phyloP scores from a whole-genome alignment of 2,329 filamentous ascomycete genomes.

The Fusarium chlamydosporum region DNA sequence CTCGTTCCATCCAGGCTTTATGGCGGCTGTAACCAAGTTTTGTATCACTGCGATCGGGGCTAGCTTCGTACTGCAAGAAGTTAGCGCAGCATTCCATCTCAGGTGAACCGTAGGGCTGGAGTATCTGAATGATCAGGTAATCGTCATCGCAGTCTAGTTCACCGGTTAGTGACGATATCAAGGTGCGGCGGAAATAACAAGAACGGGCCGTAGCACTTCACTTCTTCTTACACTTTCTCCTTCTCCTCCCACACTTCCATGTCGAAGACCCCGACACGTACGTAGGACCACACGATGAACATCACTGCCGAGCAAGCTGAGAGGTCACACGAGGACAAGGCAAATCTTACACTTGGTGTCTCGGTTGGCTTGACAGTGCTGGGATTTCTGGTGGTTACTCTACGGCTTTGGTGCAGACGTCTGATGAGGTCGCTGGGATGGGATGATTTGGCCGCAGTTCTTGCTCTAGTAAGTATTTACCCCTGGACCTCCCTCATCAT shows the following conservation, averaged over 20 bases:
- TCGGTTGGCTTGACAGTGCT: conserved; percentile 20
- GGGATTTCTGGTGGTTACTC: conserved; percentile 8
- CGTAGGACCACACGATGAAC: neutral
- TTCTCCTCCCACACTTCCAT: neutral
- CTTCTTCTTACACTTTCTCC: no score
- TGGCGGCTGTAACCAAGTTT: no score
- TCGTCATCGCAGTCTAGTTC: no score
- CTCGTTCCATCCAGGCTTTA: no score
- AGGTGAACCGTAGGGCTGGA: no score
- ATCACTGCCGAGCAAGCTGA: neutral
- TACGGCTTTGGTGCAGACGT: conserved; percentile 36
- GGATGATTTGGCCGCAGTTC: conserved; percentile 26
- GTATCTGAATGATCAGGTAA: no score
- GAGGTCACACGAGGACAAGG: neutral
- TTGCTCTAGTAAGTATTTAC: conserved; percentile 11
- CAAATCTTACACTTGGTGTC: neutral
- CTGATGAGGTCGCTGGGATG: conserved; percentile 10
- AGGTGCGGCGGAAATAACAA: neutral
- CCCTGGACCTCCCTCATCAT: fast-evolving
- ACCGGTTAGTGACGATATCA: neutral
- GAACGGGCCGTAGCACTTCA: no score
- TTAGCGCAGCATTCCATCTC: neutral
- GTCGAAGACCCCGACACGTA: neutral
- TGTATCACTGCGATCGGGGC: no score
- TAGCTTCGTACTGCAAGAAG: neutral